These are phyloP conservation scores for Scedosporium aurantiacum DNA, from an alignment of 2,329 filamentous ascomycete species.

Conservation along the genomic window DNA sequence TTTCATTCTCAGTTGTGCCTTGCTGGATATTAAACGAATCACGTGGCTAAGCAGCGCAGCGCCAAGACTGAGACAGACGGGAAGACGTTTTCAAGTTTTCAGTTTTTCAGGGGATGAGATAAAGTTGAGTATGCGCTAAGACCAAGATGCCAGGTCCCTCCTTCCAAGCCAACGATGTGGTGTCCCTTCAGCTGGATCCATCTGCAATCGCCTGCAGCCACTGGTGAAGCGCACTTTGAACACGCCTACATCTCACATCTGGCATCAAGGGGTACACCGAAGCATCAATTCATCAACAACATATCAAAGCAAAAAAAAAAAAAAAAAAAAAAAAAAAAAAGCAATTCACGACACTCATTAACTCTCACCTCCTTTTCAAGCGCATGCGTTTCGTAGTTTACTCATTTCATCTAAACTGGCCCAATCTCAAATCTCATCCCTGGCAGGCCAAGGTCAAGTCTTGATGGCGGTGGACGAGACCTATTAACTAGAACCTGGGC, in stretches of 20 bases:
- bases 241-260: neutral
- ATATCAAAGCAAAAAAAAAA: neutral
- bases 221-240: neutral
- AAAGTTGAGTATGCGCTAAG: no score
- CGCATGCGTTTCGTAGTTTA: neutral
- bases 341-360: neutral
- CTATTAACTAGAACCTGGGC: neutral
- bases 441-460: neutral
- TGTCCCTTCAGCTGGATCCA: neutral
- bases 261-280: neutral
- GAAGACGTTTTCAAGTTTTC: no score
- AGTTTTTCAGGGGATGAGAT: no score
- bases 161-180: no score
- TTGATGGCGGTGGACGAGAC: neutral
- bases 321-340: neutral
- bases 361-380: neutral
- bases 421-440: neutral
- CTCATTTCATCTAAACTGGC: neutral
- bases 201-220: neutral
- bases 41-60: no score
- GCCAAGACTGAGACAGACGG: no score
- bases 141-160: no score
- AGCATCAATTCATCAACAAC: neutral
- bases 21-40: no score
- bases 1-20: no score